Evolutionary conservation across 352 stramenopile species (phyloP).

Genomic region (Albugo laibachii): DNA sequence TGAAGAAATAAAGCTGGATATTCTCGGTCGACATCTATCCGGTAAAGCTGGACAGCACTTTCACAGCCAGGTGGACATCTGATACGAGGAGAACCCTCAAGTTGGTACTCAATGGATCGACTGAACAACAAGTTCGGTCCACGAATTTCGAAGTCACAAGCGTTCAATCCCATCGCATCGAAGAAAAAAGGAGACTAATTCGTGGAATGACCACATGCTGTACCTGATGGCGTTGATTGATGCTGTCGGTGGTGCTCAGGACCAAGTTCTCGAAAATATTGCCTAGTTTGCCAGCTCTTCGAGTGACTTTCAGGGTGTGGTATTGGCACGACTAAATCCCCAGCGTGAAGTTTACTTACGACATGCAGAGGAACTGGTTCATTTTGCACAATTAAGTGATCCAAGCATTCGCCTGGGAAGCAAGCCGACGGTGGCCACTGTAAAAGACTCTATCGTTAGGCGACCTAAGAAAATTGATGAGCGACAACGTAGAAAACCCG

Average conservation of each 20-base stretch:
- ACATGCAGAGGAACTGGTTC: not conserved
- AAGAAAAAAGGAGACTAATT: too few relatives aligned
- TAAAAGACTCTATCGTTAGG: not conserved
- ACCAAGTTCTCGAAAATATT: not conserved
- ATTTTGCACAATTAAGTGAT: not conserved
- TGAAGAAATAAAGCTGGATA: slow-evolving; percentile 2
- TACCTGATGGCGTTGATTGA: too few relatives aligned
- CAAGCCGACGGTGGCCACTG: not conserved
- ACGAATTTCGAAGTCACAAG: not conserved
- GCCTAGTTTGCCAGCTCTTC: not conserved
- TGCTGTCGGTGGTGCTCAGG: too few relatives aligned
- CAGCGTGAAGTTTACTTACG: not conserved
- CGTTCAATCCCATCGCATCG: not conserved
- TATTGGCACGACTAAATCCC: not conserved
- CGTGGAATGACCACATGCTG: not conserved
- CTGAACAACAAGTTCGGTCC: not conserved
- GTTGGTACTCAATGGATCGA: not conserved
- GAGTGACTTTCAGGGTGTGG: not conserved
- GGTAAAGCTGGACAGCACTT: not conserved
- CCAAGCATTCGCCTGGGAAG: not conserved
- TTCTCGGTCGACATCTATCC: not conserved
- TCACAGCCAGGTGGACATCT: not conserved
- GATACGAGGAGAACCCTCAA: not conserved
- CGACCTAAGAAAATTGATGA: not conserved
- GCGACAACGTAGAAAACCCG: not conserved